A percentile compares a stretch with the other conserved stretches of the same genome.
Evolutionary conservation across 768 basidiomycete species (phyloP).

Genomic region (Suillus alpinus): DNA sequence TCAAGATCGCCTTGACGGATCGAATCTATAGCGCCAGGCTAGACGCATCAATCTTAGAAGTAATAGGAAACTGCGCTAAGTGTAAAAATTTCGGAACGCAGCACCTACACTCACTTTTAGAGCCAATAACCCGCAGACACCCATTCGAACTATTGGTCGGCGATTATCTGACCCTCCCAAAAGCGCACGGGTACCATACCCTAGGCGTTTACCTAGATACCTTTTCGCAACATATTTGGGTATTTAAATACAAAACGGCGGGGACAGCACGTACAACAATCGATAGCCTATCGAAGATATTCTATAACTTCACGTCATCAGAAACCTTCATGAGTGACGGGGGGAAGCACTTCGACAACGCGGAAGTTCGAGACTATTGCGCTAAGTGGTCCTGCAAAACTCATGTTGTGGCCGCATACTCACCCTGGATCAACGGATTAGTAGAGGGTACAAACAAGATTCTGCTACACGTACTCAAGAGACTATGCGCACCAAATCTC

Average conservation of each 20-base stretch:
- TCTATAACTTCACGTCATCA: conserved; percentile 16
- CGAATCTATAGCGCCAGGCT: conserved; percentile 3
- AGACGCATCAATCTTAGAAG: conserved; percentile 8
- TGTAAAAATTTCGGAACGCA: conserved; percentile 32
- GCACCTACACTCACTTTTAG: conserved; percentile 19
- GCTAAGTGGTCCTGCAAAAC: conserved; percentile 13
- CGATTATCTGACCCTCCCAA: conserved; percentile 13
- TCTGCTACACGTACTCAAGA: conserved; percentile 24
- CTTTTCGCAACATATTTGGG: conserved; percentile 31
- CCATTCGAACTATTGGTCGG: conserved; percentile 16
- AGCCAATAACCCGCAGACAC: conserved; percentile 12
- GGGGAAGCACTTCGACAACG: conserved; percentile 35
- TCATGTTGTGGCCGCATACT: conserved; percentile 29
- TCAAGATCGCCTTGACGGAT: conserved; percentile 14
- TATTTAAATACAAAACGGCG: conserved; percentile 19
- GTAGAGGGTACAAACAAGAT: conserved; percentile 33
- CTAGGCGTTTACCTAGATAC: conserved; percentile 30
- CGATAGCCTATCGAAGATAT: conserved; percentile 19
- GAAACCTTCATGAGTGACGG: conserved; percentile 39
- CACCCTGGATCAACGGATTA: conserved; percentile 41
- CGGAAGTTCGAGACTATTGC: conserved; percentile 30
- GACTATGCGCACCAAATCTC: conserved; percentile 33
- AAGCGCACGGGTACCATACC: conserved; percentile 13
- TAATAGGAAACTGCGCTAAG: conserved; percentile 4
- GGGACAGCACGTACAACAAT: conserved; percentile 28